Conservation (phyloP, 306 rosid species). For the Quercus rubra region DNA sequence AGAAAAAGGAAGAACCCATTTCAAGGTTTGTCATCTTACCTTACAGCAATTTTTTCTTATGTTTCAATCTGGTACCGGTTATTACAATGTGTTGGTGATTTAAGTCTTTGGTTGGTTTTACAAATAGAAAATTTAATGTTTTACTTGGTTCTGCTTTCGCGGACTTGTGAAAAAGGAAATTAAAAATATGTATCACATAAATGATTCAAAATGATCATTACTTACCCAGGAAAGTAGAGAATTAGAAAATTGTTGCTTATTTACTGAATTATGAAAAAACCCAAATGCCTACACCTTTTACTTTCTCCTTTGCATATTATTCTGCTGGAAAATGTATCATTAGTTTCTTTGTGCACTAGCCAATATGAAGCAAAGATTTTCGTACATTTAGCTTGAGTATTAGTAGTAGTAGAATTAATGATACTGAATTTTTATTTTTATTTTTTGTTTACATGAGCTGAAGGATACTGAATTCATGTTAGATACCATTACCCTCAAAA, state of each 20-base stretch:
- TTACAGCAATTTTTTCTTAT: not conserved
- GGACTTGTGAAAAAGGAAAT: not conserved
- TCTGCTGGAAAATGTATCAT: not conserved
- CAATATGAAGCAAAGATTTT: constrained; percentile 1
- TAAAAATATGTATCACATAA: not conserved
- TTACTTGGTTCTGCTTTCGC: not conserved
- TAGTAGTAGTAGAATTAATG: not conserved
- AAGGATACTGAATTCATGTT: not conserved
- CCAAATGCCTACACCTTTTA: not conserved
- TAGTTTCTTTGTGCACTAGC: constrained; percentile 1
- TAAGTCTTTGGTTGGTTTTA: not conserved
- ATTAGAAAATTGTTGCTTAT: too few species aligned
- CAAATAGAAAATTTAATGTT: not conserved
- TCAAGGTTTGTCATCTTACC: constrained; percentile 49
- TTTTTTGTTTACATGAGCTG: not conserved
- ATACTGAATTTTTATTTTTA: not conserved
- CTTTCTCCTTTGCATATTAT: not conserved
- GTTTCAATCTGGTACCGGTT: not conserved
- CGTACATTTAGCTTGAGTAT: not conserved
- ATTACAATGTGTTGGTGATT: not conserved
- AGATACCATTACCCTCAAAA: not conserved
- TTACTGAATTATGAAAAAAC: not conserved
- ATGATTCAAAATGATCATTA: not conserved
- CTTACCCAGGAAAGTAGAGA: not conserved
- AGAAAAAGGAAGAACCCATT: constrained; percentile 60